Evolutionary conservation across 495 filamentous ascomycete genomes (phyloP), one percentile per base, ranked within the genome.

Genomic region (Neurospora intermedia): DNA sequence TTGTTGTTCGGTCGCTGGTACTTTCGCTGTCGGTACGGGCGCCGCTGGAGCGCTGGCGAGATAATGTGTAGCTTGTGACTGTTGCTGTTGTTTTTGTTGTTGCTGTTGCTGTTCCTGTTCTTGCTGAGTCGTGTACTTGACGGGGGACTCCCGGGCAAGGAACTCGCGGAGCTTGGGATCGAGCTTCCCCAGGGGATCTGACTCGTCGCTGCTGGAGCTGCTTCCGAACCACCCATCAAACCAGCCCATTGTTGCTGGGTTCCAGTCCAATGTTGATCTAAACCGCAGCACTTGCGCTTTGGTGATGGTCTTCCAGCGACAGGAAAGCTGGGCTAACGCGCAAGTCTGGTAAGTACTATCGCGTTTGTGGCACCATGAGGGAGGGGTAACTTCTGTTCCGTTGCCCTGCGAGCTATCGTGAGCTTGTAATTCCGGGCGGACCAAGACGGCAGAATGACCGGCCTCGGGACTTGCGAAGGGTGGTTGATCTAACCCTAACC

Each of bases 121-220:
- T 4, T 78, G 76, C 39, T 77, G 77, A 6, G 79, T 74, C 70
- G 83, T 84, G 83, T 93, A 92, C 84, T 93, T 92, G 69, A 90
- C 83, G 66, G 93, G 92, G 59, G 92, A 90, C 83, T 97, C 93
- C 80, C 90, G 88, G 77, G 91, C 85, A 78, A 98, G 91, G 84
- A 92, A 97, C 75, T 94, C 91, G 54, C 91, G 91, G 43, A 97
- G 88, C 73, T 87, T 88, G 62, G 94, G 94, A 78, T 97, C 93
- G 75, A 98, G 91, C 76, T 92, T 89, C 76, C 88, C 85, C 78
- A 95, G 88, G 71, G 94, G 91, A 78, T 97, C 93, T 39, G 86
- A 83, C 69, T 82, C 77, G 75, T 81, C 69, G 70, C 46, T 74
- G 71, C 66, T 69, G 75, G 48, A 59, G 76, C 72, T 54, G 66